Evolutionary conservation across 805 yeast species (phyloP).

Genomic region (Candida maesae): DNA sequence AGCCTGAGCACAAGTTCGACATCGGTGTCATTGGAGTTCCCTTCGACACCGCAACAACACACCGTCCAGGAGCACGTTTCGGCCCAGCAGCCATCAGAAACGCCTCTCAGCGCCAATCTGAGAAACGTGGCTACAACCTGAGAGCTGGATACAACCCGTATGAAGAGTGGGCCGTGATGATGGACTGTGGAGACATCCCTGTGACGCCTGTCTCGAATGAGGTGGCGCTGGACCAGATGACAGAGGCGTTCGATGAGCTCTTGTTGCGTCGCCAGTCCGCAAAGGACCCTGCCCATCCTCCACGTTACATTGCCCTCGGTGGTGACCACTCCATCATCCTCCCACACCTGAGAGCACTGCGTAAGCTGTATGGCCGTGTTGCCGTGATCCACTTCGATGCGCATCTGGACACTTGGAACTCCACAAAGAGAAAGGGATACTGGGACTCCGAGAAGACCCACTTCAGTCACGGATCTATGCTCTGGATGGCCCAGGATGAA

Average conservation of each 20-base stretch:
- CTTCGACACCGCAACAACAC: slow-evolving; percentile 78
- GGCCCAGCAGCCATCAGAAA: slow-evolving; percentile 71
- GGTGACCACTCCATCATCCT: slow-evolving; percentile 77
- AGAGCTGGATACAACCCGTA: slow-evolving; percentile 61
- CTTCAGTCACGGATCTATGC: slow-evolving; percentile 79
- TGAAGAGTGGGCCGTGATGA: slow-evolving; percentile 43
- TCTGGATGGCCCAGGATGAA: slow-evolving; percentile 64
- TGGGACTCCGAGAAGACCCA: slow-evolving; percentile 49
- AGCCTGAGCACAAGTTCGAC: background rate
- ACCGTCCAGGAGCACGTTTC: slow-evolving; percentile 78
- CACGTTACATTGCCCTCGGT: slow-evolving; percentile 66
- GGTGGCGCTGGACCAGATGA: slow-evolving; percentile 58
- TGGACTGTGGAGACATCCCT: slow-evolving; percentile 67
- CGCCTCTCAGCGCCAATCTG: slow-evolving; percentile 65
- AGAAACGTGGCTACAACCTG: slow-evolving; percentile 63
- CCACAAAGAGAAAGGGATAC: slow-evolving; percentile 51
- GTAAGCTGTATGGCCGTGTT: slow-evolving; percentile 56
- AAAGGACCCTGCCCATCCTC: slow-evolving; percentile 39
- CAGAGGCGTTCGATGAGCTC: slow-evolving; percentile 52
- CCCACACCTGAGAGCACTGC: slow-evolving; percentile 64
- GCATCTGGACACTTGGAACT: slow-evolving; percentile 77
- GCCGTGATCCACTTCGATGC: slow-evolving; percentile 81
- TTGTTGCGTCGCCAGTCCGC: slow-evolving; percentile 28
- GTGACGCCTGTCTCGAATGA: slow-evolving; percentile 62
- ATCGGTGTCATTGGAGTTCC: slow-evolving; percentile 72